These are phyloP conservation scores for Claviceps quebecensis DNA, from an alignment of 2,329 filamentous ascomycete species.

Conservation along the genomic window DNA sequence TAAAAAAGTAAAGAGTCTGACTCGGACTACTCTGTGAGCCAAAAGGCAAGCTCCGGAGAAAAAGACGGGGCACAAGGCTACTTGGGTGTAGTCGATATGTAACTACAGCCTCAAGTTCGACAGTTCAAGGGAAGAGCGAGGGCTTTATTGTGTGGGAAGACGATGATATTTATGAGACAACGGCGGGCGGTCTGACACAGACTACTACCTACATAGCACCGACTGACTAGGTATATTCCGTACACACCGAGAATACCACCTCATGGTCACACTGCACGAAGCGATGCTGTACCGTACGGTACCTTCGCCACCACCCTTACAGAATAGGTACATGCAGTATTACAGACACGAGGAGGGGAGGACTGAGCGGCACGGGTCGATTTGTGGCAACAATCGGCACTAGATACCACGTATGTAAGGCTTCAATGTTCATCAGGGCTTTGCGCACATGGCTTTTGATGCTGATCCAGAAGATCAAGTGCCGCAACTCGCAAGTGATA, in stretches of 20 bases:
- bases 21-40: neutral
- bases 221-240: too few relatives aligned
- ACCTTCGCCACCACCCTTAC: too few relatives aligned
- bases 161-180: too few relatives aligned
- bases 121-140: neutral
- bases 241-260: too few relatives aligned
- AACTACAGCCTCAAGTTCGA: neutral
- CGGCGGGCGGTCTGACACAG: neutral
- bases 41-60: neutral
- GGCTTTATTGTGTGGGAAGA: neutral
- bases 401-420: neutral
- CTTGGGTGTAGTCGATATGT: neutral
- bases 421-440: too few relatives aligned
- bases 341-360: too few relatives aligned
- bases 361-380: too few relatives aligned
- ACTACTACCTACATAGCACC: too few relatives aligned
- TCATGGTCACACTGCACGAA: too few relatives aligned
- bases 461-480: neutral
- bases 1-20: neutral
- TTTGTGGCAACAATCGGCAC: neutral
- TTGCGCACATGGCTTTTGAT: too few relatives aligned
- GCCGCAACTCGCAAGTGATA: neutral
- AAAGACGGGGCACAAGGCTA: neutral
- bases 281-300: too few relatives aligned
- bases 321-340: too few relatives aligned